Evolutionary conservation across 352 stramenopile genomes (phyloP), one percentile per base, ranked within the genome.

Genomic region (Albugo laibachii): DNA sequence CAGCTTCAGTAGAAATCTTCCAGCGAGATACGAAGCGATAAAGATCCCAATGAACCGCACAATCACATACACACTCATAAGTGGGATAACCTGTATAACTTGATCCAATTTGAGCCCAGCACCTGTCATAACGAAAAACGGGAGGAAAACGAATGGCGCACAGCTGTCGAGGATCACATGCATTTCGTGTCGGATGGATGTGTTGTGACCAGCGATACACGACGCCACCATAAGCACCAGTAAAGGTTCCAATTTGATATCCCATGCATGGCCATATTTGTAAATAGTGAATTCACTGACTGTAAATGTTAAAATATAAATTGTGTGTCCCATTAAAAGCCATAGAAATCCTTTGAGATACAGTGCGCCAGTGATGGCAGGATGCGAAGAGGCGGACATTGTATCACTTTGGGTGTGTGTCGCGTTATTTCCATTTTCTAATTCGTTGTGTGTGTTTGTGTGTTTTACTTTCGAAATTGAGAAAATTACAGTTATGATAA

Each of bases 111-210:
- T 78, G 20, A 83, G 50, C n/a, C 62, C 60, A 2, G 71, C 71
- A 1, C 71, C 71, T 2, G 71, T 83, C 69, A 83, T 83, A 12
- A 80, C 67, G 61, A 83, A 83, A 55, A 83, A 83, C 5, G 71
- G 71, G 27, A 83, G 49, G 38, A 83, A 80, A 50, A 83, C 69
- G 57, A 78, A 83, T 0, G 70, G 70, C 41, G 71, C 71, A 20
- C 61, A 65, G 3, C 59, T 75, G 31, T 83, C 71, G 1, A 83
- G 52, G 31, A 83, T 81, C 27, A 81, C 68, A 51, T 83, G 71
- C 71, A 83, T 83, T 47, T 83, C 68, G 47, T 81, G 71, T 16
- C 71, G 68, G 43, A 83, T 81, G 4, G 53, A 49, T 5, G 63
- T 55, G 46, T 79, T 65, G 49, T 83, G 71, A 5, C 71, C 71